phyloP scores from a whole-genome alignment of 2,329 filamentous ascomycete genomes.

The Aspergillus spinulosporus region DNA sequence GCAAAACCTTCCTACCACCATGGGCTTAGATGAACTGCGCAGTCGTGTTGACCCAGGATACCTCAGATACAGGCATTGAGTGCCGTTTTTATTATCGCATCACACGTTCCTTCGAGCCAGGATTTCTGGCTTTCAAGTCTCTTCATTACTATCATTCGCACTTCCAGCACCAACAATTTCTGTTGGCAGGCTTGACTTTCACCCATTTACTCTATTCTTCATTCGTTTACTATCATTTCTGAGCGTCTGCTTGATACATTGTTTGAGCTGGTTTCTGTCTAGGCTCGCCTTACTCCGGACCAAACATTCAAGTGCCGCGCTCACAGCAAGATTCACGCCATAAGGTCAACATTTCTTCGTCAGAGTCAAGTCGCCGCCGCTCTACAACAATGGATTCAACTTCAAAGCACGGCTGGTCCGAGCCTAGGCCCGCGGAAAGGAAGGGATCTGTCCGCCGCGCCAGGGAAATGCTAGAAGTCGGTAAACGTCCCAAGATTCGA shows the following conservation, averaged over 20 bases:
- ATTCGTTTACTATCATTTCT: slow-evolving; percentile 13
- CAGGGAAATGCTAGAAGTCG: slow-evolving; percentile 36
- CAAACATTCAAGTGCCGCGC: background rate
- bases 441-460: slow-evolving; percentile 40
- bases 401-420: slow-evolving; percentile 16
- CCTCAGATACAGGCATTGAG: slow-evolving; percentile 34
- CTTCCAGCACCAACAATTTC: slow-evolving; percentile 4
- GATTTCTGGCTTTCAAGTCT: slow-evolving; percentile 23
- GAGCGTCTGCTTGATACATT: slow-evolving; percentile 8
- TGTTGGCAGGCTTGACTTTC: slow-evolving; percentile 5
- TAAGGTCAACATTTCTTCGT: background rate
- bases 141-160: slow-evolving; percentile 14
- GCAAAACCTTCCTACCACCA: slow-evolving; percentile 13
- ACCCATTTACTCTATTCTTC: background rate
- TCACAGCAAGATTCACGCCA: background rate
- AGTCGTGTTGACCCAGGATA: slow-evolving; percentile 8
- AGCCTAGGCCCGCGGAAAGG: slow-evolving; percentile 20
- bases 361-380: background rate
- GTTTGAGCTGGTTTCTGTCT: slow-evolving; percentile 18
- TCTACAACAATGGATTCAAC: slow-evolving; percentile 26
- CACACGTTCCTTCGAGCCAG: slow-evolving; percentile 23
- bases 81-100: slow-evolving; percentile 27
- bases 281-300: background rate
- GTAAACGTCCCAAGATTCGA: slow-evolving; percentile 27
- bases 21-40: background rate